Conservation (phyloP, 306 rosid genomes). For the Acacia confusa region DNA sequence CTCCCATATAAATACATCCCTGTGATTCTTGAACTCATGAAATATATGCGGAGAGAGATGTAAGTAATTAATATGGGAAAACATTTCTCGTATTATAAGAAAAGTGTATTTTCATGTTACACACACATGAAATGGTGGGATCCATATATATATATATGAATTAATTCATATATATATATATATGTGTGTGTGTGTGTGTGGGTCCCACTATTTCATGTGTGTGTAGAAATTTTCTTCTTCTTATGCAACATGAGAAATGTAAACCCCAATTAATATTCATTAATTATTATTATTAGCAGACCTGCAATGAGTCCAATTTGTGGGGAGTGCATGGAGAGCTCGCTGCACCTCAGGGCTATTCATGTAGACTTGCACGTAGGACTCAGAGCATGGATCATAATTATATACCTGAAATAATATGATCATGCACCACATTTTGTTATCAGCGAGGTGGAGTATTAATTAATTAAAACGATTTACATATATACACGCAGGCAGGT, state of each 20-base stretch:
- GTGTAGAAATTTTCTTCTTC: too few relatives aligned
- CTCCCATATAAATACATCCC: not conserved
- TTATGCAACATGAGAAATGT: too few relatives aligned
- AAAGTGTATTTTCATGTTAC: too few relatives aligned
- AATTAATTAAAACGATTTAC: not conserved
- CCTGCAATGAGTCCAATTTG: conserved; percentile 52
- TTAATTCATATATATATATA: too few relatives aligned
- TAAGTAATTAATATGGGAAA: not conserved
- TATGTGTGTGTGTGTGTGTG: too few relatives aligned
- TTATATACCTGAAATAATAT: conserved; percentile 34
- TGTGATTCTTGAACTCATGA: not conserved
- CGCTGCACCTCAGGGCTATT: conserved; percentile 57
- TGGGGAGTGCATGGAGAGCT: conserved; percentile 59
- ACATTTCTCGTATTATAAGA: too few relatives aligned
- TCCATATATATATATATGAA: too few relatives aligned
- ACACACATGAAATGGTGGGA: too few relatives aligned
- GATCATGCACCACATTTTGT: not conserved
- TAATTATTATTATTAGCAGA: not conserved
- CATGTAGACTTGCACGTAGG: conserved; percentile 44
- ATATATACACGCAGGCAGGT: not conserved
- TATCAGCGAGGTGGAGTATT: too few relatives aligned
- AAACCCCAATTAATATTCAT: not conserved
- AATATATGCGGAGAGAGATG: not conserved
- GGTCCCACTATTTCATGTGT: too few relatives aligned
- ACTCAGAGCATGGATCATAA: conserved; percentile 57